Percentiles rank a stretch among this genome's conserved stretches.
Evolutionary conservation across 306 rosid species (phyloP).

Genomic region (Castanospermum australe): DNA sequence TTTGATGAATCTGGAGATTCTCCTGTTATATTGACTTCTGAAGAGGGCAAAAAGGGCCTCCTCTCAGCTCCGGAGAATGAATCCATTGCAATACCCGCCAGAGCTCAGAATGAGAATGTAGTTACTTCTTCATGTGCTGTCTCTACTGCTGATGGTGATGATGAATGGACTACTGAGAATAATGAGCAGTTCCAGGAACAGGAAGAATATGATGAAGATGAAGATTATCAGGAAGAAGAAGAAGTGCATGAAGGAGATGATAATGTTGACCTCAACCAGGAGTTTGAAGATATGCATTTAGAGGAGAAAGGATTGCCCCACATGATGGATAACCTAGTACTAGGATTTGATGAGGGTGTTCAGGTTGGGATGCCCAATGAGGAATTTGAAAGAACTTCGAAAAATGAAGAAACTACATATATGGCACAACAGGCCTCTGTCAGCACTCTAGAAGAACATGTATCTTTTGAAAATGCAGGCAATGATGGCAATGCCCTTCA

Average conservation of each 20-base stretch:
- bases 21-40: conserved; percentile 48
- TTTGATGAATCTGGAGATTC: conserved; percentile 80
- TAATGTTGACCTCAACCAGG: conserved; percentile 53
- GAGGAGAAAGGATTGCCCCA: conserved; percentile 73
- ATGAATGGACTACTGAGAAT: conserved; percentile 82
- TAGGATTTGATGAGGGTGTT: conserved; percentile 93
- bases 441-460: conserved; percentile 43
- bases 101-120: conserved; percentile 46
- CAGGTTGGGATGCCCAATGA: conserved; percentile 91
- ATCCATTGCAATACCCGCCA: conserved; percentile 32
- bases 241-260: conserved; percentile 90
- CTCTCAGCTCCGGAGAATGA: conserved; percentile 49
- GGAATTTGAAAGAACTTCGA: conserved; percentile 64
- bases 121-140: conserved; percentile 42
- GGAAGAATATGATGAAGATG: conserved; percentile 97
- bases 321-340: conserved; percentile 76
- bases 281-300: conserved; percentile 63
- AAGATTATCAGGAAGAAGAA: conserved; percentile 88
- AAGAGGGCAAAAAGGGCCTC: conserved; percentile 44
- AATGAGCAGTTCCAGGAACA: conserved; percentile 83
- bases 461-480: conserved; percentile 45
- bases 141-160: conserved; percentile 76
- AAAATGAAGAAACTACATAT: conserved; percentile 50
- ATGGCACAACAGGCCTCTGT: conserved; percentile 42
- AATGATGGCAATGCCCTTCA: conserved; percentile 47